Percentiles rank a stretch among this genome's conserved stretches.
Conservation (phyloP, 2,329 filamentous ascomycete genomes). For the Sphaerulina vaccinii region DNA sequence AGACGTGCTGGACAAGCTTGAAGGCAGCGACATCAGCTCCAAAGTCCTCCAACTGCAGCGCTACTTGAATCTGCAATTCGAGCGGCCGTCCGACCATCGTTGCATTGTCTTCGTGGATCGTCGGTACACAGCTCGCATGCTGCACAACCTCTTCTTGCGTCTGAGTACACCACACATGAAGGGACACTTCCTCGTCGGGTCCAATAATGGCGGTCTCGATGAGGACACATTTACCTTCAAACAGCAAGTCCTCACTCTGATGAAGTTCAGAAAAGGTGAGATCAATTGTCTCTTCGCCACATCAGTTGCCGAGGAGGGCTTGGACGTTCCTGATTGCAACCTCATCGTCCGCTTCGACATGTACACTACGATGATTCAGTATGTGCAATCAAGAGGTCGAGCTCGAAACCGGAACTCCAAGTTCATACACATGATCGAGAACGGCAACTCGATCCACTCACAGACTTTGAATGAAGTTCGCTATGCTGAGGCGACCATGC, state of each 20-base stretch:
- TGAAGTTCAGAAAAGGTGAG: constrained; percentile 60
- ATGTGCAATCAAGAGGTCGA: constrained; percentile 87
- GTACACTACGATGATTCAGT: constrained; percentile 87
- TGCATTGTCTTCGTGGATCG: constrained; percentile 88
- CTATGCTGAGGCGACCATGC: constrained; percentile 60
- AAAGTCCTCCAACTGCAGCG: constrained; percentile 67
- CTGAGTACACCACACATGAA: constrained; percentile 60
- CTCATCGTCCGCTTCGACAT: constrained; percentile 77
- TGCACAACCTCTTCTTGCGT: constrained; percentile 64
- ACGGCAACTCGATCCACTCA: constrained; percentile 61
- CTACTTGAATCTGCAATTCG: constrained; percentile 64
- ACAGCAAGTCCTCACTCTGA: constrained; percentile 71
- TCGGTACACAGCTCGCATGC: constrained; percentile 71
- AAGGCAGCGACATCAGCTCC: constrained; percentile 56
- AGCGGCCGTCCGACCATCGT: constrained; percentile 55
- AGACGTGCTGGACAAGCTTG: constrained; percentile 9
- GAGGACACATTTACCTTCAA: constrained; percentile 67
- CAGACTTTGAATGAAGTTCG: constrained; percentile 59
- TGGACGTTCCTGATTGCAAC: constrained; percentile 67
- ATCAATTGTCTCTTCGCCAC: constrained; percentile 64
- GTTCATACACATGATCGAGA: constrained; percentile 82
- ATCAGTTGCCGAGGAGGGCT: constrained; percentile 64
- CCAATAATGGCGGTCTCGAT: constrained; percentile 39
- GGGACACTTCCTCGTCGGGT: constrained; percentile 64
- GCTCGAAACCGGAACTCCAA: constrained; percentile 75